Evolutionary conservation across 805 yeast genomes (phyloP), one percentile per base, ranked within the genome.

Genomic region (Metschnikowia sp.): DNA sequence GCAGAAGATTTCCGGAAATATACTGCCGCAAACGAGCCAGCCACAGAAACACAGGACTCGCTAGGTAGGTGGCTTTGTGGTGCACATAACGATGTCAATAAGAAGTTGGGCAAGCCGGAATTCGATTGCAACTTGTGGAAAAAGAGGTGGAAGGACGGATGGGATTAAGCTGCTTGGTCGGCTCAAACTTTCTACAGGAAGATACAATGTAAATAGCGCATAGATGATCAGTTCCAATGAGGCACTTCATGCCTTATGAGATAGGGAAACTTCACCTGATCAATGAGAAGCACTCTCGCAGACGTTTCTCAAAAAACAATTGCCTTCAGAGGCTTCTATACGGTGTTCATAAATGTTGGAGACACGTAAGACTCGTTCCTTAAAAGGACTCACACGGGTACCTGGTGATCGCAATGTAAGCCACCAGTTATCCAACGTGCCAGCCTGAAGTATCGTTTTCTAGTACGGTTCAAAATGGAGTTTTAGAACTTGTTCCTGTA

Each of bases 21-120:
- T 64, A 72, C 88, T 28, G 60, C 61, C 8, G 69, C 65, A 44
- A 64, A 74, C 36, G 82, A 77, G 56, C 87, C 88, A 15, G 72
- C 70, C 47, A 86, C 82, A 3, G 71, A 68, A 15, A 77, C 79
- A 5, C 88, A 87, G 55, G 96, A 89, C 44, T 85, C 81, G 45
- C 81, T 94, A 58, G 95, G 97, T 0, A 73, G 67, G 56, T 94
- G 99, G 99, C 69, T 94, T 46, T 94, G 98, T 68, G 86, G 83
- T 51, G 98, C 98, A 2, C 99, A 94, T 68, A 94, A 94, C 61
- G 87, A 79, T 33, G 98, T 94, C n/a, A 94, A 94, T 65, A 72
- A 64, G 15, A 91, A 90, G 64, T 63, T 92, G 28, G 96, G 96
- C 1, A 94, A 94, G 66, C 88, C 88, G 7, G 72, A 71, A 47